Base-by-base conservation (phyloP, 2,329 filamentous ascomycete genomes). In the Corinectria fuckeliana region DNA sequence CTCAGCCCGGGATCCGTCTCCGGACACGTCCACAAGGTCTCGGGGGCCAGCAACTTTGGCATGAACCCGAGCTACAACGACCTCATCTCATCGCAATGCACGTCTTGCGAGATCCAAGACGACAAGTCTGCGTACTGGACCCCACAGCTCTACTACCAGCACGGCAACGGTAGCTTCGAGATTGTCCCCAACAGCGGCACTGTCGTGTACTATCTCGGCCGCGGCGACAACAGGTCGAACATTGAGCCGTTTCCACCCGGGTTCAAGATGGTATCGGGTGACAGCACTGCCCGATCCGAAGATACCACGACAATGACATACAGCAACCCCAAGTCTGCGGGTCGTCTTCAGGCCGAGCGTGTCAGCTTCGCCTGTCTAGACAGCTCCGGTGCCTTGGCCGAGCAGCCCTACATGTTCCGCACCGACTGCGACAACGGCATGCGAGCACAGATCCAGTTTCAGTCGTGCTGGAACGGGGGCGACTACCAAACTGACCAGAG, bases 51-150 rank as follows among this genome's bases (percentile, higher is more conserved):
- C 53, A 68, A 69, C 18, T 64, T 68, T 38, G 62, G 59, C 21
- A 5, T 64, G 1, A 32, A 45, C 39, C 49, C 55, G 8, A 56
- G 64, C 1, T 68, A 58, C 14, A 56, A 59, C 4, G 58, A 59
- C 16, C 64, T 68, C 2, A 52, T 60, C 18, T 69, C 66, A 9
- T 45, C 59, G n/a, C n/a, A n/a, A 39, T 68, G 66, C 32, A 68
- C 66, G 7, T 69, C 66, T 13, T 68, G 66, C 13, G 66, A 68
- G 45, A 36, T 68, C 0, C 66, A 68, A 23, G 64, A 67, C 7
- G 66, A 68, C 16, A 68, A 69, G 21, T 68, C 66, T 5, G 66
- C 66, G 5, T 68, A 68, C 51, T 68, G 66, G 66, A 68, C 66
- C 26, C 66, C 66, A 0, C 66, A 68, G n/a, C 53, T 68, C 3